phyloP scores from a whole-genome alignment of 2,329 filamentous ascomycete species.

The Arthrocladium fulminans region DNA sequence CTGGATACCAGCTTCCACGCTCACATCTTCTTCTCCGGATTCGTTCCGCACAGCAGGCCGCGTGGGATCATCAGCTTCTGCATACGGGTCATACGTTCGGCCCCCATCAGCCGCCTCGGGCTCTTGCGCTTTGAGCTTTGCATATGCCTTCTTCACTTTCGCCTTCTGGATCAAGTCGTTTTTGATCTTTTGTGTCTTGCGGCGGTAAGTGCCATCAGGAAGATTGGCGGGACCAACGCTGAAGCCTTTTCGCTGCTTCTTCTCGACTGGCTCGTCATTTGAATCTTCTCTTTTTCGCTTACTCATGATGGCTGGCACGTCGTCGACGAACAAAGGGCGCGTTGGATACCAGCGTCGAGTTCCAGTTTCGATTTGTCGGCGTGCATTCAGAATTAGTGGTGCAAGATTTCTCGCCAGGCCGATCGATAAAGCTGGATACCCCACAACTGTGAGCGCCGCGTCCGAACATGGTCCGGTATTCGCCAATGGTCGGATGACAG shows the following conservation, averaged over 20 bases:
- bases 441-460: not conserved
- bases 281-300: slow-evolving; percentile 48
- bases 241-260: slow-evolving; percentile 60
- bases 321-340: slow-evolving; percentile 2
- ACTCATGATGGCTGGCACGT: slow-evolving; percentile 45
- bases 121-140: slow-evolving; percentile 67
- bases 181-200: slow-evolving; percentile 87
- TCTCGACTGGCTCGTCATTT: slow-evolving; percentile 11
- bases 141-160: slow-evolving; percentile 86
- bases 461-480: not conserved
- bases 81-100: slow-evolving; percentile 17
- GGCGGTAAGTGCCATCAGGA: slow-evolving; percentile 77
- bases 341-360: no score
- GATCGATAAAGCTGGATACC: not conserved
- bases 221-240: slow-evolving; percentile 80
- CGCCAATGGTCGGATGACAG: slow-evolving; percentile 10
- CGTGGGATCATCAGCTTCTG: slow-evolving; percentile 16
- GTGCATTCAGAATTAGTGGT: not conserved
- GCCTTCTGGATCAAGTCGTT: slow-evolving; percentile 80
- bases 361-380: not conserved
- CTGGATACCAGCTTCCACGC: slow-evolving; percentile 20
- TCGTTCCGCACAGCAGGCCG: slow-evolving; percentile 22
- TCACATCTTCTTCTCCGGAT: slow-evolving; percentile 18
- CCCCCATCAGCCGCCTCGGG: slow-evolving; percentile 30
- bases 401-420: not conserved